Base-by-base conservation (phyloP, 1,139 yeast species). In the Zygoascus sp. region DNA sequence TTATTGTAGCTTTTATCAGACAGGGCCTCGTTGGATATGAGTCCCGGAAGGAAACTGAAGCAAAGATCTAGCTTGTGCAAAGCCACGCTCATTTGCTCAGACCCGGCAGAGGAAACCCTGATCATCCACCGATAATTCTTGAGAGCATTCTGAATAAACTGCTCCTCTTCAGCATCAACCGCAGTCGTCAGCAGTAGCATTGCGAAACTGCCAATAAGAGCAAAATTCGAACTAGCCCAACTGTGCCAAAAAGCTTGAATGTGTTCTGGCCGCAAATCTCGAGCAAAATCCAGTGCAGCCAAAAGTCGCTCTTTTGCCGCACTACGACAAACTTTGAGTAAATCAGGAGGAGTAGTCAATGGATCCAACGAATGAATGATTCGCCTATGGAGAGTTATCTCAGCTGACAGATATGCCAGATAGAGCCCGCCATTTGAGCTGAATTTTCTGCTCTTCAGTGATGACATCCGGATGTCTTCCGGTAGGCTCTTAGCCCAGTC, bases 231-330 rank as follows among this genome's bases (percentile, higher is more conserved):
- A 0, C 89, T 74, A 0, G 95, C 77, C 3, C 88, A 80, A 2
- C 88, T 77, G 64, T 84, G 92, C 96, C 96, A 88, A 64, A 86
- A 87, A 7, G 94, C 79, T 60, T 81, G 89, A 45, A 85, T 76
- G 60, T 88, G 95, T 54, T 87, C 95, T 2, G 84, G 83, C 55
- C 81, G 81, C 59, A 88, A 72, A 51, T 80, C 83, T 48, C 83
- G 69, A 8, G 86, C 83, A 66, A 87, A 85, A 47, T 85, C 94
- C 51, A 86, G 78, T 1, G 95, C 83, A 0, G 96, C 95, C 19
- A 79, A 65, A n/a, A 88, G 69, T 55, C 97, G 71, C 1, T 95
- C 83, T 52, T 76, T 79, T 1, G 96, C 96, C 0, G 96, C 96
- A 22, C 81, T 73, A 41, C 96, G 75, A 62, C 96, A 87, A 1